A percentile compares a stretch with the other conserved stretches of the same genome.
phyloP scores from a whole-genome alignment of 805 yeast species.

The Starmerella floricola region DNA sequence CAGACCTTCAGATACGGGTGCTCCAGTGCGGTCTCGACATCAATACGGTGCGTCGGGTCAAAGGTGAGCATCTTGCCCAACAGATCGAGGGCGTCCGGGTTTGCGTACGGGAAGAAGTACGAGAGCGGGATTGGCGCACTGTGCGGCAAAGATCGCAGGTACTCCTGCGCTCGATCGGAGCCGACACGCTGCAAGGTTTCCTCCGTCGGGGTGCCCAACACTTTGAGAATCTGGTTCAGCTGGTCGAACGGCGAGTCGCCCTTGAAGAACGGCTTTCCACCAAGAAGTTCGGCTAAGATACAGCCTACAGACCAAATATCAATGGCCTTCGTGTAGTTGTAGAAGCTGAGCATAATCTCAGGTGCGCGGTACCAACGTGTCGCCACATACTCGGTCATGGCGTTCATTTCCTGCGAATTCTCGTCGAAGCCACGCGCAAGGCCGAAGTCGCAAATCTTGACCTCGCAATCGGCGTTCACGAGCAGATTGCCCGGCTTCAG shows the following conservation, averaged over 20 bases:
- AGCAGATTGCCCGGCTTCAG: constrained; percentile 80
- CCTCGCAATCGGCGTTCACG: constrained; percentile 83
- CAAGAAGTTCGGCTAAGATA: constrained; percentile 78
- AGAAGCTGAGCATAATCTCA: constrained; percentile 89
- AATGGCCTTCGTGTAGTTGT: constrained; percentile 85
- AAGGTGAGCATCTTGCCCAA: constrained; percentile 62
- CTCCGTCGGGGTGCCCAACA: constrained; percentile 76
- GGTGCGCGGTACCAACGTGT: constrained; percentile 98
- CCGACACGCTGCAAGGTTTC: constrained; percentile 56
- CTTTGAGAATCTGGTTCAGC: constrained; percentile 67
- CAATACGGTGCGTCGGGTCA: constrained; percentile 70
- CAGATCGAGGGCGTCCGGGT: constrained; percentile 58
- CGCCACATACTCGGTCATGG: constrained; percentile 95
- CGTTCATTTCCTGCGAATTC: constrained; percentile 31
- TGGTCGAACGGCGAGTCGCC: constrained; percentile 93
- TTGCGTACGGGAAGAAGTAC: constrained; percentile 39
- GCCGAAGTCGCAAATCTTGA: constrained; percentile 91
- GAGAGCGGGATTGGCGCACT: constrained; percentile 49
- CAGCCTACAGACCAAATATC: constrained; percentile 98
- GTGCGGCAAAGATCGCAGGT: constrained; percentile 67
- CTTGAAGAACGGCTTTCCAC: constrained; percentile 81
- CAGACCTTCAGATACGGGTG: constrained; percentile 82
- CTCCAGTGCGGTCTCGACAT: constrained; percentile 69
- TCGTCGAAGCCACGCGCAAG: constrained; percentile 54
- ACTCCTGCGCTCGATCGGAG: constrained; percentile 77